Percentiles rank a stretch among this genome's conserved stretches.
Conservation (phyloP, 768 basidiomycete genomes). For the Rhodotorula taiwanensis region DNA sequence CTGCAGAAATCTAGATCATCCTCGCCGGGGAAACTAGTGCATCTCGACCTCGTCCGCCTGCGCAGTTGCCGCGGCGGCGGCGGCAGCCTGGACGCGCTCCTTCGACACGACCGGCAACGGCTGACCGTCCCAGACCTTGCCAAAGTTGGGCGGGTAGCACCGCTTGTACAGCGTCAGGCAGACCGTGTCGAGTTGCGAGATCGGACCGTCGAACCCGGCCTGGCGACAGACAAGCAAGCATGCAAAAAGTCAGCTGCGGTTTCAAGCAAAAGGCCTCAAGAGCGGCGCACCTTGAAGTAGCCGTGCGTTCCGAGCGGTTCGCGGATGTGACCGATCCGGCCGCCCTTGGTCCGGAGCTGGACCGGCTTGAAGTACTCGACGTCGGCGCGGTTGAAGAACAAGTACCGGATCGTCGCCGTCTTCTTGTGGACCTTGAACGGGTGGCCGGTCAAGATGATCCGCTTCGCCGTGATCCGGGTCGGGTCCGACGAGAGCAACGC, state of each 20-base stretch:
- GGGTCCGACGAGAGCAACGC: slow-evolving; percentile 82
- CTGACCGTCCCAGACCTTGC: slow-evolving; percentile 26
- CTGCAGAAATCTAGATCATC: background rate
- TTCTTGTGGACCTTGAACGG: slow-evolving; percentile 96
- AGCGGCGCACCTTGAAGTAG: slow-evolving; percentile 94
- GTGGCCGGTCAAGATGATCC: slow-evolving; percentile 90
- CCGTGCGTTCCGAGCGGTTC: slow-evolving; percentile 95
- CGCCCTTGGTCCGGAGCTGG: slow-evolving; percentile 84
- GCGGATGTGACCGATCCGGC: slow-evolving; percentile 76
- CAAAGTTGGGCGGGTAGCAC: slow-evolving; percentile 76
- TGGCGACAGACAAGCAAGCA: background rate
- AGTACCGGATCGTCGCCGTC: slow-evolving; percentile 92
- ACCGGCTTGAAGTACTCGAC: slow-evolving; percentile 88
- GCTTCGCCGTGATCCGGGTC: slow-evolving; percentile 82
- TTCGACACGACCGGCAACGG: slow-evolving; percentile 25
- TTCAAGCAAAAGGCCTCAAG: too few relatives aligned
- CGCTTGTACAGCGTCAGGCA: slow-evolving; percentile 95
- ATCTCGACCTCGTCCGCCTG: slow-evolving; percentile 6
- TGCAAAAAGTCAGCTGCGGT: too few relatives aligned
- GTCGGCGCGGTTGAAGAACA: slow-evolving; percentile 95
- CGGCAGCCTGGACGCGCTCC: slow-evolving; percentile 11
- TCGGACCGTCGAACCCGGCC: slow-evolving; percentile 60
- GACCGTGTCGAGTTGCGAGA: slow-evolving; percentile 93
- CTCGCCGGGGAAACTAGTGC: background rate
- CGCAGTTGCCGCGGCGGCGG: background rate